These are phyloP conservation scores for Aphanocladium album DNA, from an alignment of 2,329 filamentous ascomycete species.

Conservation along the genomic window DNA sequence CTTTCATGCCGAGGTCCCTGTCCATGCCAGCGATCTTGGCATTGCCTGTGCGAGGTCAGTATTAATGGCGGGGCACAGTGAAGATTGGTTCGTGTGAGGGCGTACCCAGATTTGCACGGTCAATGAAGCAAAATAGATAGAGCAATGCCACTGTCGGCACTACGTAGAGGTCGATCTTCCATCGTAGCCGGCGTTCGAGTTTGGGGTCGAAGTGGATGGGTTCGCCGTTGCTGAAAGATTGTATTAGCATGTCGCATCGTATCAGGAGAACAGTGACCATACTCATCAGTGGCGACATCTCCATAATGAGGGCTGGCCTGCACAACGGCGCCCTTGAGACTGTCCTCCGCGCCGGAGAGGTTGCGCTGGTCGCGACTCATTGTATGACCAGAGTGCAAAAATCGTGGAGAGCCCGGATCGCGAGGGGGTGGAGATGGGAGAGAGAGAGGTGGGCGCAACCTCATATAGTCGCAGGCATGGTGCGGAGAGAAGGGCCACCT, in stretches of 20 bases:
- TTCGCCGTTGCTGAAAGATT: constrained; percentile 37
- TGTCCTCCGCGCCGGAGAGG: neutral
- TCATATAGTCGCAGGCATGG: neutral
- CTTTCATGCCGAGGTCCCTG: constrained; percentile 51
- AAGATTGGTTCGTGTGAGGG: neutral
- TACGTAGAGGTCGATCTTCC: constrained; percentile 61
- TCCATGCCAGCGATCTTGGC: constrained; percentile 62
- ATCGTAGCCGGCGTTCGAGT: constrained; percentile 52
- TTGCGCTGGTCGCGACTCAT: neutral
- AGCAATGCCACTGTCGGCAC: constrained; percentile 61
- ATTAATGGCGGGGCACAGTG: neutral
- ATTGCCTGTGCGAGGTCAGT: constrained; percentile 47
- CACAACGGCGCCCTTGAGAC: neutral
- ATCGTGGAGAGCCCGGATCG: neutral
- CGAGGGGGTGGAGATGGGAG: neutral
- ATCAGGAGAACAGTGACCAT: neutral
- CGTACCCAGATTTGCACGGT: constrained; percentile 67
- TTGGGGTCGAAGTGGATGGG: constrained; percentile 50
- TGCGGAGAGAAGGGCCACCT: neutral
- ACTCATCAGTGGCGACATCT: neutral
- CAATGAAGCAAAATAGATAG: constrained; percentile 71
- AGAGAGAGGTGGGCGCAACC: neutral
- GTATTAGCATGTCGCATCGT: too few relatives aligned
- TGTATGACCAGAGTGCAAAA: neutral
- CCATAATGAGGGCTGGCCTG: neutral